Conservation (phyloP, 2,329 filamentous ascomycete genomes). For the Trichoderma cornu-damae region DNA sequence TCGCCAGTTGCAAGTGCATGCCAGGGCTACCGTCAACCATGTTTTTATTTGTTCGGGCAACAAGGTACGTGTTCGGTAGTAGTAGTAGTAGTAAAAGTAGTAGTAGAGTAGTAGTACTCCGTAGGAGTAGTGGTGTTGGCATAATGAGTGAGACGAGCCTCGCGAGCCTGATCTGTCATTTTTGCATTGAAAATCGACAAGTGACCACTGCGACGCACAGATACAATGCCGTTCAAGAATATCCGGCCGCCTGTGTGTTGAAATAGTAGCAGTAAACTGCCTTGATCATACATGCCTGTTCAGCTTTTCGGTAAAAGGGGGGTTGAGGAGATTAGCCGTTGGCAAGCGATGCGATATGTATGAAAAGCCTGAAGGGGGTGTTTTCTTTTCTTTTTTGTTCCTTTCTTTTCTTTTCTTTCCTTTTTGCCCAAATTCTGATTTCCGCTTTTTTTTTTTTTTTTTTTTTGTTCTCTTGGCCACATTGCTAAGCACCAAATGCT, state of each 20-base stretch:
- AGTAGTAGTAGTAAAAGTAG: too few species aligned
- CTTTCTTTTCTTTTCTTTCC: too few species aligned
- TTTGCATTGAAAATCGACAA: conserved; percentile 17
- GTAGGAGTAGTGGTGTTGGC: not conserved
- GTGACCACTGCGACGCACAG: conserved; percentile 18
- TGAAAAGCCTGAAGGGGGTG: not conserved
- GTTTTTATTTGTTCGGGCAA: too few species aligned
- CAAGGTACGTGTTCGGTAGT: too few species aligned
- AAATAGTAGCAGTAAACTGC: not conserved
- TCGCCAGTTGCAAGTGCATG: too few species aligned
- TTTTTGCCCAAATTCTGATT: too few species aligned
- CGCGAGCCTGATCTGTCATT: conserved; percentile 20
- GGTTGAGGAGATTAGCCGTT: not conserved
- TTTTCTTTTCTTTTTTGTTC: too few species aligned
- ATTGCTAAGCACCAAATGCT: too few species aligned
- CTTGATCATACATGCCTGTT: not conserved
- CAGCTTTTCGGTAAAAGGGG: not conserved
- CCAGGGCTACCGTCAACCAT: too few species aligned
- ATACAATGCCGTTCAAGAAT: not conserved
- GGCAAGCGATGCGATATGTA: not conserved
- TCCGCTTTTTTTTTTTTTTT: not conserved
- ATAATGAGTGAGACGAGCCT: conserved; percentile 15
- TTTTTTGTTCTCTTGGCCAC: too few species aligned
- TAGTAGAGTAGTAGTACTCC: too few species aligned
- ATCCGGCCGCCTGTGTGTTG: too few species aligned